Conservation (phyloP, 176 grass and related monocot species). For the Triticum monococcum region DNA sequence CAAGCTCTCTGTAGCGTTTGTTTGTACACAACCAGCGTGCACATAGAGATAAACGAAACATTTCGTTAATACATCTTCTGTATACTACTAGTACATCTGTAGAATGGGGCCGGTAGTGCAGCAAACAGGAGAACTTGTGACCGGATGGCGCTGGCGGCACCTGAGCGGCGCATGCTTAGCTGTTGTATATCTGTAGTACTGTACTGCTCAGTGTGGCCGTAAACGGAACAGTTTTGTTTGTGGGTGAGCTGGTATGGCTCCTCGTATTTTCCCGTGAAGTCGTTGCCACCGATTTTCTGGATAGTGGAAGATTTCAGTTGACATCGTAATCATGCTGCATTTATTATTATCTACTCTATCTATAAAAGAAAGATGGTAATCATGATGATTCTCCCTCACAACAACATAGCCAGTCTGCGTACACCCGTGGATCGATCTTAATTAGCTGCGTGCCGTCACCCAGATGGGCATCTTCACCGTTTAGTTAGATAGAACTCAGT, state of each 20-base stretch:
- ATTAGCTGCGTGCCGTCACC: neutral
- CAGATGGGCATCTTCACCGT: neutral
- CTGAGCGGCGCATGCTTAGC: neutral
- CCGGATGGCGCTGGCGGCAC: neutral
- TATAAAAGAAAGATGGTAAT: neutral
- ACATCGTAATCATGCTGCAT: neutral
- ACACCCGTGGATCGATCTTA: neutral
- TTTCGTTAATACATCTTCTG: neutral
- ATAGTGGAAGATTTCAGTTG: neutral
- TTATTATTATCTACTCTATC: neutral
- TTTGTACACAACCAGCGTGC: constrained; percentile 39
- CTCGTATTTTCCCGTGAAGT: constrained; percentile 19
- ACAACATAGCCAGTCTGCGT: neutral
- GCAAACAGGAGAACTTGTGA: constrained; percentile 6
- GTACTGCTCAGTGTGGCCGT: neutral
- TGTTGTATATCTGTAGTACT: neutral
- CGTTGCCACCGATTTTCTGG: neutral
- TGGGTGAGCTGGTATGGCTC: neutral
- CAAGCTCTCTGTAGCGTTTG: neutral
- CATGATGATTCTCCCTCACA: neutral
- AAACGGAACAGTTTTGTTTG: neutral
- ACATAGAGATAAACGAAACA: constrained; percentile 15
- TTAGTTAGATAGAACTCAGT: too few species aligned
- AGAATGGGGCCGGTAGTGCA: neutral
- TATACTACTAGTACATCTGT: neutral